These are phyloP conservation scores for Tolypocladium paradoxum DNA, from an alignment of 2,329 filamentous ascomycete species.

Conservation along the genomic window DNA sequence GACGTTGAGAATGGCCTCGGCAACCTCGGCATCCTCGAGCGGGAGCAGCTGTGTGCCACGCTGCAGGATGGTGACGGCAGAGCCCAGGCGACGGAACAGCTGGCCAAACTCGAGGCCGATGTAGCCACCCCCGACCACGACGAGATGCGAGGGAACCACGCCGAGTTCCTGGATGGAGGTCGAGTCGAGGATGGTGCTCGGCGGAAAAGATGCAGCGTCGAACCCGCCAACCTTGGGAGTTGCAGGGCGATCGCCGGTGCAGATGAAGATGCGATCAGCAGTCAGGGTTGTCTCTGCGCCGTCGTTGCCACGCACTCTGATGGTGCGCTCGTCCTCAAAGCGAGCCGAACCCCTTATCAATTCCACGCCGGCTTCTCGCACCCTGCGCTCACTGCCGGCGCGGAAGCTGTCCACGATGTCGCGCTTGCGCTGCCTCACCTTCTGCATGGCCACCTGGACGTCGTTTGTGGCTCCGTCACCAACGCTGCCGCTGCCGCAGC, in stretches of 20 bases:
- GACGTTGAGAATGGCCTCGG: constrained; percentile 28
- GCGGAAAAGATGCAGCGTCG: constrained; percentile 8
- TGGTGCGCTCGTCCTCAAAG: constrained; percentile 28
- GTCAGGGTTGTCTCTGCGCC: constrained; percentile 21
- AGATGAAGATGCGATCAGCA: constrained; percentile 33
- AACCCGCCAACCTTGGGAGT: constrained; percentile 25
- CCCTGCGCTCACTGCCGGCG: constrained; percentile 31
- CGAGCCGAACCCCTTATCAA: constrained; percentile 32
- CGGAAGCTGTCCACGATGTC: constrained; percentile 41
- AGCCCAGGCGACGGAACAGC: constrained; percentile 37
- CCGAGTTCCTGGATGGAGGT: constrained; percentile 36
- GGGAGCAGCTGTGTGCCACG: constrained; percentile 29
- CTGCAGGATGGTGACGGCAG: constrained; percentile 37
- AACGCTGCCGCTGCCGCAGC: constrained; percentile 7
- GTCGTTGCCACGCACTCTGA: constrained; percentile 21
- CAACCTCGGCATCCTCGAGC: constrained; percentile 37
- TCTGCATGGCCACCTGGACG: constrained; percentile 33
- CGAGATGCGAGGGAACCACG: constrained; percentile 33
- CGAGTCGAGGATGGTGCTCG: constrained; percentile 27
- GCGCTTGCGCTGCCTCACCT: constrained; percentile 39
- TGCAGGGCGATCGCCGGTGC: constrained; percentile 32
- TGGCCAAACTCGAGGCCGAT: constrained; percentile 44
- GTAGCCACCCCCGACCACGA: constrained; percentile 42
- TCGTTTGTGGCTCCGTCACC: neutral
- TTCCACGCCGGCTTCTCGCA: constrained; percentile 29